phyloP scores from a whole-genome alignment of 179 eudicot genomes.

The Spergularia azorica region DNA sequence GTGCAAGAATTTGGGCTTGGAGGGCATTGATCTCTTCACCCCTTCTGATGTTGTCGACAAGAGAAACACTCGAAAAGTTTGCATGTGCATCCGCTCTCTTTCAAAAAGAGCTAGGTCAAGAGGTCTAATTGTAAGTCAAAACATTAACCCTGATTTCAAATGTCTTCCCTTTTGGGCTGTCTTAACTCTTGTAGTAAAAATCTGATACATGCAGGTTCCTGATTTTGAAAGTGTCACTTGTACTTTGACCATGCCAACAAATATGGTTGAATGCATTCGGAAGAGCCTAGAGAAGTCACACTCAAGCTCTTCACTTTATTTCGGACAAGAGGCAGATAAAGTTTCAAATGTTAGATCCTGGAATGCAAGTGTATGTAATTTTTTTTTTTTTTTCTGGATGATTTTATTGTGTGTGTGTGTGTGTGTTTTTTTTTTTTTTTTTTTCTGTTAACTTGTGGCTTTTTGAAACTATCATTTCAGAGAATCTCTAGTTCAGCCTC shows the following conservation, averaged over 20 bases:
- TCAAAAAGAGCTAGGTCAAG: slow-evolving; percentile 69
- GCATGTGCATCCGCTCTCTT: slow-evolving; percentile 77
- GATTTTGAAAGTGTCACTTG: slow-evolving; percentile 72
- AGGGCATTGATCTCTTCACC: slow-evolving; percentile 74
- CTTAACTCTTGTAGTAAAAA: slow-evolving; percentile 3
- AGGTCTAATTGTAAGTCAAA: slow-evolving; percentile 53
- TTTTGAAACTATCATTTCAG: slow-evolving; percentile 35
- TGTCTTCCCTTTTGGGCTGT: slow-evolving; percentile 4
- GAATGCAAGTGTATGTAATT: slow-evolving; percentile 36
- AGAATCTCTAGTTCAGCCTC: slow-evolving; percentile 34
- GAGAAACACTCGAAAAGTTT: slow-evolving; percentile 73
- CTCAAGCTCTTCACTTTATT: slow-evolving; percentile 44
- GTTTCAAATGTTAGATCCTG: slow-evolving; percentile 32
- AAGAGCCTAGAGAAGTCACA: slow-evolving; percentile 66
- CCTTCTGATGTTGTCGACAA: slow-evolving; percentile 87
- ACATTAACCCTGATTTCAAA: not conserved
- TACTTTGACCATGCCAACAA: slow-evolving; percentile 67
- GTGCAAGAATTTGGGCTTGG: slow-evolving; percentile 72
- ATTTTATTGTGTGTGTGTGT: no score
- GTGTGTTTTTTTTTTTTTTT: no score
- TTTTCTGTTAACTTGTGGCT: slow-evolving; percentile 9
- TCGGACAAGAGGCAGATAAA: slow-evolving; percentile 33
- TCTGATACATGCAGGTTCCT: slow-evolving; percentile 54
- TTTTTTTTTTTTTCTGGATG: not conserved
- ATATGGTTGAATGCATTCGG: slow-evolving; percentile 66